These are phyloP conservation scores for Trichothecium roseum DNA, from an alignment of 2,329 filamentous ascomycete genomes.

Conservation along the genomic window DNA sequence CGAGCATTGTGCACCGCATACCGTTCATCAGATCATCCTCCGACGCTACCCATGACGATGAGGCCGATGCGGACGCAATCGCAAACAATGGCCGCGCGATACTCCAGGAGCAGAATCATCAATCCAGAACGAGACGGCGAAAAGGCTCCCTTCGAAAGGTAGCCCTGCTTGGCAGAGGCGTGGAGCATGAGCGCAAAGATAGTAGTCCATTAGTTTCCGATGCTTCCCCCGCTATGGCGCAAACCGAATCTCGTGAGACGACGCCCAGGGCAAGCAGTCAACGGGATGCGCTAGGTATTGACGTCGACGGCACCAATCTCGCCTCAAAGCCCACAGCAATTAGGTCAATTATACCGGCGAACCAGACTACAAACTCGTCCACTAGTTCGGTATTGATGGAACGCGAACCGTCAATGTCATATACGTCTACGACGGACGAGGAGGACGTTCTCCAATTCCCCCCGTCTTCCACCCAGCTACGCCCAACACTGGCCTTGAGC, in stretches of 20 bases:
- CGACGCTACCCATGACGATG: constrained; percentile 16
- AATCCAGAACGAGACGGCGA: constrained; percentile 51
- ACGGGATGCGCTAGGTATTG: constrained; percentile 32
- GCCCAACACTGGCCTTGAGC: constrained; percentile 33
- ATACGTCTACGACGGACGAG: constrained; percentile 63
- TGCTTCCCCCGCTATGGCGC: constrained; percentile 18
- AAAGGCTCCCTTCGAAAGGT: constrained; percentile 83
- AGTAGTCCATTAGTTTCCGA: constrained; percentile 33
- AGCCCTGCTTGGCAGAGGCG: constrained; percentile 67
- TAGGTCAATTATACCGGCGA: constrained; percentile 8
- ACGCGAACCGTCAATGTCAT: constrained; percentile 26
- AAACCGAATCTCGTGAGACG: constrained; percentile 10
- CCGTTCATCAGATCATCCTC: constrained; percentile 50
- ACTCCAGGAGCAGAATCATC: constrained; percentile 20
- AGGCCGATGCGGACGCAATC: constrained; percentile 17
- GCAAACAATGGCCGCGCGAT: constrained; percentile 8
- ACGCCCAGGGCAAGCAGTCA: constrained; percentile 12
- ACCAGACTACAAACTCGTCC: background rate
- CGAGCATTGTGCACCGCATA: constrained; percentile 57
- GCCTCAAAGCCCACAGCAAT: constrained; percentile 36
- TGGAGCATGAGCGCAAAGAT: constrained; percentile 49
- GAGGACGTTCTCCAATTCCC: constrained; percentile 65
- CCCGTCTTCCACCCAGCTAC: constrained; percentile 30
- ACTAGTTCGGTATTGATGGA: constrained; percentile 5
- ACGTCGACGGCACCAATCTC: constrained; percentile 27